Base-by-base conservation (phyloP, 2,329 filamentous ascomycete genomes). In the Apiospora rasikravindrae region DNA sequence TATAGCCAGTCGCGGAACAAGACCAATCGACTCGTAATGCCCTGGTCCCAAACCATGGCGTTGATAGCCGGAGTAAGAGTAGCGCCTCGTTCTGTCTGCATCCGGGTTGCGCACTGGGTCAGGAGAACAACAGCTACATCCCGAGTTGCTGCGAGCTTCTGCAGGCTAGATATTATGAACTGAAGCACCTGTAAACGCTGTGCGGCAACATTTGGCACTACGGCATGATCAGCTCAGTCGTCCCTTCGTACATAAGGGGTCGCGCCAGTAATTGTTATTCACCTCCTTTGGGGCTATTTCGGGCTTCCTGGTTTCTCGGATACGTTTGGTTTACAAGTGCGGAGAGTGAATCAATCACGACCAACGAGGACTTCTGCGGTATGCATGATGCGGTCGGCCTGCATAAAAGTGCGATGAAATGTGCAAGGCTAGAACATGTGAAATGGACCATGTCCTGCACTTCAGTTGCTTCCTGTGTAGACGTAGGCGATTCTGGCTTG, bases 91-190 rank as follows among this genome's bases (percentile, higher is more conserved):
- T 88, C 91, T 4, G 86, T 86, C 74, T 92, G 91, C 83, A 97
- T 92, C 75, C 91, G 93, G n/a, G 94, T 97, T 57, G 92, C 92
- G 73, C 93, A 94, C 79, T 97, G 95, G 49, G 91, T 94, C 68
- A 95, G 87, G 26, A 96, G 81, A 2, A 98, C 85, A 57, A 97
- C 86, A 33, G 94, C 93, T 70, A 95, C 86, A 77, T 93, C 88
- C 74, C 90, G 88, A 42, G 92, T 88, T 14, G 92, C 90, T 5
- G 95, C 94, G 14, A 97, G 87, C 77, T 92, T 95, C 73, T 92
- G 89, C 14, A 98, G 83, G 4, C 92, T 89, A 72, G 89, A 91
- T 73, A 94, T 89, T 40, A 97, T 86, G 72, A 85, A 86, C 76
- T 91, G 88, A 8, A 92, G 82, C 70, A 85, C 86, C 77, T 87